These are phyloP conservation scores for Lentinula boryana DNA, from an alignment of 768 basidiomycete genomes.

Conservation along the genomic window DNA sequence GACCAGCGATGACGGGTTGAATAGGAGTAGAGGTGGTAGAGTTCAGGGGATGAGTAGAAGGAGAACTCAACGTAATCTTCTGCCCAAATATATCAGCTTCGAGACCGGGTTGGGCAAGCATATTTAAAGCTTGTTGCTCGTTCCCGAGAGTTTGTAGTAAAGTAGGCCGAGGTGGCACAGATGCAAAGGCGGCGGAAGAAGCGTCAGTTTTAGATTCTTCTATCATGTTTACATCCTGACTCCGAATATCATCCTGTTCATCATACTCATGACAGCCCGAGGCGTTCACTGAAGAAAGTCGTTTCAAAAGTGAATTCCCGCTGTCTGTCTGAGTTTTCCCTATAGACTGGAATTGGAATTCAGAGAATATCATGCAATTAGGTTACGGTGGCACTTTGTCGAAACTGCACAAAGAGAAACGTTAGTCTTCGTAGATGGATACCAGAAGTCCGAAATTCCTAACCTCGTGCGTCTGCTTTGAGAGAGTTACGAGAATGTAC, in stretches of 20 bases:
- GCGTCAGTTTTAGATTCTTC: neutral
- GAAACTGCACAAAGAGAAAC: neutral
- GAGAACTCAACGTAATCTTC: neutral
- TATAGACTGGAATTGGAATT: neutral
- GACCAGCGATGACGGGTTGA: neutral
- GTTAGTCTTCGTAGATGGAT: neutral
- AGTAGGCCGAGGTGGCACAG: neutral
- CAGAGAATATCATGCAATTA: neutral
- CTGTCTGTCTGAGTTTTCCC: neutral
- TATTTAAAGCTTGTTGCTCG: neutral
- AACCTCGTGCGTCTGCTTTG: neutral
- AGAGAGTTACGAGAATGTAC: neutral
- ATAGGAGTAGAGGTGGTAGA: neutral
- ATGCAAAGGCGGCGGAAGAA: neutral
- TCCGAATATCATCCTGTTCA: neutral
- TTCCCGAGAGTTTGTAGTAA: neutral
- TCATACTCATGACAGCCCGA: neutral
- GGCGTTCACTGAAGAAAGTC: neutral
- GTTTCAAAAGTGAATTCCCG: neutral
- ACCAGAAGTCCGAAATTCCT: neutral
- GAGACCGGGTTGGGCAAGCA: neutral
- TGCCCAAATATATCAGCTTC: neutral
- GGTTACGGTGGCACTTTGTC: neutral
- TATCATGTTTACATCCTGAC: neutral
- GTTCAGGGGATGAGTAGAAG: neutral